Conservation (phyloP, 2,329 filamentous ascomycete genomes). For the Macrophomina phaseolina region DNA sequence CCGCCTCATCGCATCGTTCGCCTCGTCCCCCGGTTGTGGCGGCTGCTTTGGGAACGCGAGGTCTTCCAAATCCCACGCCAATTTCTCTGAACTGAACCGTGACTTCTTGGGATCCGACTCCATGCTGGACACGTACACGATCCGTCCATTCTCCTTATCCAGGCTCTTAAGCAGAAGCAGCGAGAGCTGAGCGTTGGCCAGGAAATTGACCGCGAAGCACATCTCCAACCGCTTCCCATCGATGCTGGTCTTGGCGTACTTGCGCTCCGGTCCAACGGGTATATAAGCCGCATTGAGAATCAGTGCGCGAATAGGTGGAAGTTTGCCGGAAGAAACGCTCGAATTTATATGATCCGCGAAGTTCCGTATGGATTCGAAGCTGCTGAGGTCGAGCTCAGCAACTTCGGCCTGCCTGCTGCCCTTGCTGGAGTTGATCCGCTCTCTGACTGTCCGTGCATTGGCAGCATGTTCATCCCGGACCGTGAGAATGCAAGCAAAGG, state of each 20-base stretch:
- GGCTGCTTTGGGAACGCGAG: background rate
- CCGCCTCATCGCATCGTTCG: slow-evolving; percentile 11
- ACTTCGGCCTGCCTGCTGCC: background rate
- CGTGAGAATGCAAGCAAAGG: slow-evolving; percentile 2
- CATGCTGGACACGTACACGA: slow-evolving; percentile 32
- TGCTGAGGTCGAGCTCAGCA: slow-evolving; percentile 30
- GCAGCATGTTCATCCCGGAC: background rate
- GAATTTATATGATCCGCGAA: slow-evolving; percentile 32
- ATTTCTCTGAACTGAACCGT: background rate
- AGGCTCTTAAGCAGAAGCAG: slow-evolving; percentile 35
- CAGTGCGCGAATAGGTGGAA: slow-evolving; percentile 49
- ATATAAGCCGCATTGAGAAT: slow-evolving; percentile 42
- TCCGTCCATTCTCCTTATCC: slow-evolving; percentile 32
- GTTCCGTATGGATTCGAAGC: slow-evolving; percentile 29
- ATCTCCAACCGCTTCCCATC: slow-evolving; percentile 31
- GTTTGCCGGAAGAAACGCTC: slow-evolving; percentile 35
- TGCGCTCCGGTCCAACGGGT: background rate
- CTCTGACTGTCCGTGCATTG: slow-evolving; percentile 1
- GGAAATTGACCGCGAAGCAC: slow-evolving; percentile 33
- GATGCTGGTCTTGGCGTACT: slow-evolving; percentile 20
- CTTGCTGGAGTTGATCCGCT: background rate
- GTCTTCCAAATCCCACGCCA: slow-evolving; percentile 5
- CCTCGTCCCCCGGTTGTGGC: background rate
- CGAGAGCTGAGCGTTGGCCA: slow-evolving; percentile 34
- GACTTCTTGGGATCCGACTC: background rate